These are phyloP conservation scores for Chalara sp. DNA, from an alignment of 2,329 filamentous ascomycete species.

Conservation along the genomic window DNA sequence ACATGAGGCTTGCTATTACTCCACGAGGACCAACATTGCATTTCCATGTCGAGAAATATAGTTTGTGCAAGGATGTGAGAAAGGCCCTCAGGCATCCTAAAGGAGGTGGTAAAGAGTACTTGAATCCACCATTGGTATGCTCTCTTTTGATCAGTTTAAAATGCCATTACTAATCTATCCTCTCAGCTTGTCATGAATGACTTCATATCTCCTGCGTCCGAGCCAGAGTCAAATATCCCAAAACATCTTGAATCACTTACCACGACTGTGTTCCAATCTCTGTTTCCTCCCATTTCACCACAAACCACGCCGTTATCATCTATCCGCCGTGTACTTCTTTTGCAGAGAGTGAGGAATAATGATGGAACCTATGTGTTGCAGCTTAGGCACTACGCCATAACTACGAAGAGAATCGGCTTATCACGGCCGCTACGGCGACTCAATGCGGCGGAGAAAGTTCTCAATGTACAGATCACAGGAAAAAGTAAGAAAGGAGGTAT, in stretches of 20 bases:
- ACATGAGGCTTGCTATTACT: constrained; percentile 78
- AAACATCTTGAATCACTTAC: constrained; percentile 90
- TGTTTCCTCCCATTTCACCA: constrained; percentile 93
- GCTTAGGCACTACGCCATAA: constrained; percentile 91
- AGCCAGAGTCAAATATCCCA: constrained; percentile 62
- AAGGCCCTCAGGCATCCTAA: constrained; percentile 77
- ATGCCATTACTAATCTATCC: constrained; percentile 18
- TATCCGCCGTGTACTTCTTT: constrained; percentile 83
- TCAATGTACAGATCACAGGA: constrained; percentile 41
- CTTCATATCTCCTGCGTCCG: constrained; percentile 60
- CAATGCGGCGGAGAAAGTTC: constrained; percentile 76
- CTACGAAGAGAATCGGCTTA: constrained; percentile 76
- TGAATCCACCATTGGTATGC: constrained; percentile 71
- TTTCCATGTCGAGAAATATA: constrained; percentile 93
- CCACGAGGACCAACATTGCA: constrained; percentile 89
- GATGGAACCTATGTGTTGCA: constrained; percentile 71
- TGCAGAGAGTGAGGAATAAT: constrained; percentile 68
- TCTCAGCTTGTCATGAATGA: constrained; percentile 92
- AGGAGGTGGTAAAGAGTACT: constrained; percentile 77
- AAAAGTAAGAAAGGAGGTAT: constrained; percentile 63
- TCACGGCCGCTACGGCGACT: constrained; percentile 78
- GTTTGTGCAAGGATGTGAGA: constrained; percentile 83
- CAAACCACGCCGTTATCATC: constrained; percentile 82
- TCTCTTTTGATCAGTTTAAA: constrained; percentile 7
- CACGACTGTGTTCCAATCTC: constrained; percentile 90